Base-by-base conservation (phyloP, 345 rosid species). In the Sisymbrium altissimum region DNA sequence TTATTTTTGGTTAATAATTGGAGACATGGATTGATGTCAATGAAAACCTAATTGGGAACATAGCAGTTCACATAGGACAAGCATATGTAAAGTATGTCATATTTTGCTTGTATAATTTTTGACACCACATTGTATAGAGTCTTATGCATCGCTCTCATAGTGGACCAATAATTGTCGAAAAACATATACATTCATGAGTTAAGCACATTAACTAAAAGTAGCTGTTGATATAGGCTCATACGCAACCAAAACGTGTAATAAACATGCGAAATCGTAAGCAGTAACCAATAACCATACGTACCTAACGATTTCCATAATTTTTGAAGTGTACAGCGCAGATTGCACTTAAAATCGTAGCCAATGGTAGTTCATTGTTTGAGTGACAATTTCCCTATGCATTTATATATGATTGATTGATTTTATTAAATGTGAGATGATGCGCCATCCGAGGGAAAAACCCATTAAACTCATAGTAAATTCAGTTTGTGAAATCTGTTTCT, bases 141-240 rank as follows among this genome's bases (percentile, higher is more conserved):
- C 63, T 35, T 35, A 57, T 33, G 43, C 62, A 57, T 59, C 48
- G 32, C 33, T 60, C 18, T 60, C 65, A 60, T 19, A 19, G 30
- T 36, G 64, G 45, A 35, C 64, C 64, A 36, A 14, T 58, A 58
- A 36, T 58, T 35, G 15, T 58, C 63, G 36, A 55, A 35, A 58
- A 50, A 3, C 44, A 36, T 18, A 11, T 36, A 19, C 45, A n/a
- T n/a, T n/a, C n/a, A 19, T 11, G 45, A 58, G 44, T 58, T 58
- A 10, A 18, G 27, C 9, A 36, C 64, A 11, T 35, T 27, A 58
- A 2, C 1, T 4, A 57, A 57, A 33, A 23, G 23, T 35, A 17
- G 41, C 29, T 36, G 2, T 17, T 3, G 30, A 58, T 59, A 19
- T 19, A 59, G 10, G 9, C 29, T 19, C 11, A 18, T 33, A 11